These are phyloP conservation scores for Rutstroemia sp. DNA, from an alignment of 2,329 filamentous ascomycete genomes.

Conservation along the genomic window DNA sequence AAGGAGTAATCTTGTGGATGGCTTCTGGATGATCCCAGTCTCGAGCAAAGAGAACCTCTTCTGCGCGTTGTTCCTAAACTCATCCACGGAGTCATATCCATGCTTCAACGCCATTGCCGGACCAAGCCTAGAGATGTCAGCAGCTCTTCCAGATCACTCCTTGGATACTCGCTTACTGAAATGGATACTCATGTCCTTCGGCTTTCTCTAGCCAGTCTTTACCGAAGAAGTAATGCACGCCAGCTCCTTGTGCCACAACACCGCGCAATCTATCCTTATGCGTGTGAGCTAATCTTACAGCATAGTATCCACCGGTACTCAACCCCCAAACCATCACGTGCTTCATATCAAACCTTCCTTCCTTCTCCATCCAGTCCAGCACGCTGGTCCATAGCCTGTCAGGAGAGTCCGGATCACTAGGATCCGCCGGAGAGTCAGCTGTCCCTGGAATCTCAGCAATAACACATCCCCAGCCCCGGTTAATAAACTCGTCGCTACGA, in stretches of 20 bases:
- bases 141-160: not conserved
- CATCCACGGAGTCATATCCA: conserved; percentile 49
- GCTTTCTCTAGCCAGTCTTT: conserved; percentile 52
- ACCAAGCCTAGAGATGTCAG: conserved; percentile 34
- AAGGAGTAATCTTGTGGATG: conserved; percentile 49
- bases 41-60: conserved; percentile 57
- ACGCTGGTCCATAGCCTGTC: conserved; percentile 58
- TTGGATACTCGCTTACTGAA: conserved; percentile 37
- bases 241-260: conserved; percentile 54
- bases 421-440: conserved; percentile 58
- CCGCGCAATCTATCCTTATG: conserved; percentile 48
- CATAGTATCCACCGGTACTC: conserved; percentile 61
- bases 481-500: conserved; percentile 53
- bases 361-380: conserved; percentile 48
- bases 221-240: conserved; percentile 54
- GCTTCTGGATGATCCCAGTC: conserved; percentile 47
- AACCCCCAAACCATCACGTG: conserved; percentile 57
- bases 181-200: conserved; percentile 61
- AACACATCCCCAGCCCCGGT: conserved; percentile 55
- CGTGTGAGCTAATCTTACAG: conserved; percentile 60
- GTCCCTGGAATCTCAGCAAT: conserved; percentile 60
- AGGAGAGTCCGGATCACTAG: conserved; percentile 48
- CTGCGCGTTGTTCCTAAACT: conserved; percentile 46
- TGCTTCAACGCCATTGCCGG: conserved; percentile 55
- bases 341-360: conserved; percentile 46